phyloP scores from a whole-genome alignment of 257 asterid species.

The Salvia miltiorrhiza region DNA sequence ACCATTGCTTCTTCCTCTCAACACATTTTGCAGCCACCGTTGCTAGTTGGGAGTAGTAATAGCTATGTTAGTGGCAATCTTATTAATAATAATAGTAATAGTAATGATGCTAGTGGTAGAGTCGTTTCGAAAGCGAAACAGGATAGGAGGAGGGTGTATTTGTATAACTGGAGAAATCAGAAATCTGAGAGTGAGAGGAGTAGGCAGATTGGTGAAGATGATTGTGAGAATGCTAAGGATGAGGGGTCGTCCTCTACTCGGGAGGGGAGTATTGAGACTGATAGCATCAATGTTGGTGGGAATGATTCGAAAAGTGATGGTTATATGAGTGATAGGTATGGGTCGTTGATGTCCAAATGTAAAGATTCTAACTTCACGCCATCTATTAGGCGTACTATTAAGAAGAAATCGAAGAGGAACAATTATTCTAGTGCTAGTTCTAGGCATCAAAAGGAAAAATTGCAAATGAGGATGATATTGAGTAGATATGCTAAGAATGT shows the following conservation, averaged over 20 bases:
- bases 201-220: constrained; percentile 49
- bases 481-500: constrained; percentile 41
- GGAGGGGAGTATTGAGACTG: constrained; percentile 50
- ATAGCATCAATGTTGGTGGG: constrained; percentile 59
- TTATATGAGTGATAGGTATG: constrained; percentile 52
- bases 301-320: constrained; percentile 85
- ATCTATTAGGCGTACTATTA: constrained; percentile 56
- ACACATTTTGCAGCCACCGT: constrained; percentile 20
- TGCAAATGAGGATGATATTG: constrained; percentile 42
- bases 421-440: constrained; percentile 31
- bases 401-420: constrained; percentile 59
- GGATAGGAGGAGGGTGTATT: constrained; percentile 60
- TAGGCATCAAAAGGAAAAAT: constrained; percentile 45
- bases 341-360: constrained; percentile 54
- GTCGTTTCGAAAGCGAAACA: constrained; percentile 35
- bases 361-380: constrained; percentile 59
- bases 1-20: constrained; percentile 32
- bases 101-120: constrained; percentile 27
- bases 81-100: no score
- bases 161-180: constrained; percentile 88
- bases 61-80: constrained; percentile 27
- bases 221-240: constrained; percentile 40
- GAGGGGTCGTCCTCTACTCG: constrained; percentile 50
- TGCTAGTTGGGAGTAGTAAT: constrained; percentile 10
- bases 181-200: constrained; percentile 74